Percentiles rank a stretch among this genome's conserved stretches.
Conservation (phyloP, 306 rosid genomes). For the Castanea crenata region DNA sequence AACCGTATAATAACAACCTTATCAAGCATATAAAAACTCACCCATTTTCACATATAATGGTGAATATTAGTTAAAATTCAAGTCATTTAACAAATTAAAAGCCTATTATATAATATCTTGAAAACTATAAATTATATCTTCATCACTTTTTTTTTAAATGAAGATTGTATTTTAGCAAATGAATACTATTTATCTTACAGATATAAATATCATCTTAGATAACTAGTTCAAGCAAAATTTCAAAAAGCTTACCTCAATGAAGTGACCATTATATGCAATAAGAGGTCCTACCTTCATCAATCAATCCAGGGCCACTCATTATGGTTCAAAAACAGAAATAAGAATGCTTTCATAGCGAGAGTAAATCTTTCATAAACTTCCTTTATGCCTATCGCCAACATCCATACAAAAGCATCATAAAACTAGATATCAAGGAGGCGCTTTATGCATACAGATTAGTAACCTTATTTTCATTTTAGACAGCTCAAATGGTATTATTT, state of each 20-base stretch:
- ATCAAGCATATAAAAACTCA: too few relatives aligned
- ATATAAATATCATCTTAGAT: not conserved
- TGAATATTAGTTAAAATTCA: too few relatives aligned
- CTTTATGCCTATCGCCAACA: constrained; percentile 25
- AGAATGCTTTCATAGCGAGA: not conserved
- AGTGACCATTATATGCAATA: not conserved
- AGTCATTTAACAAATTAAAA: too few relatives aligned
- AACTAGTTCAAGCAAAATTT: not conserved
- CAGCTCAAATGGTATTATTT: constrained; percentile 43
- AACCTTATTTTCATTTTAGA: constrained; percentile 20
- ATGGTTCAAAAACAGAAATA: not conserved
- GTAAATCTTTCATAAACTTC: not conserved
- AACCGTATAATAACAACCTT: too few relatives aligned
- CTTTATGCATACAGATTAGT: constrained; percentile 27
- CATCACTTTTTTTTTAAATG: too few relatives aligned
- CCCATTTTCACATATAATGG: too few relatives aligned
- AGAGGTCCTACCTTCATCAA: not conserved
- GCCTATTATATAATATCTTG: too few relatives aligned
- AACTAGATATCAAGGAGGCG: constrained; percentile 7
- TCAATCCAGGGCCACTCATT: not conserved
- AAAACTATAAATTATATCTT: too few relatives aligned
- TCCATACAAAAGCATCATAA: constrained; percentile 25
- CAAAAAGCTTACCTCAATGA: not conserved
- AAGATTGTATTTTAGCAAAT: too few relatives aligned
- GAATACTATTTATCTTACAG: not conserved